Percentiles rank a stretch among this genome's conserved stretches.
Evolutionary conservation across 139 green algal species (phyloP).

Genomic region (Chlorella sp.): DNA sequence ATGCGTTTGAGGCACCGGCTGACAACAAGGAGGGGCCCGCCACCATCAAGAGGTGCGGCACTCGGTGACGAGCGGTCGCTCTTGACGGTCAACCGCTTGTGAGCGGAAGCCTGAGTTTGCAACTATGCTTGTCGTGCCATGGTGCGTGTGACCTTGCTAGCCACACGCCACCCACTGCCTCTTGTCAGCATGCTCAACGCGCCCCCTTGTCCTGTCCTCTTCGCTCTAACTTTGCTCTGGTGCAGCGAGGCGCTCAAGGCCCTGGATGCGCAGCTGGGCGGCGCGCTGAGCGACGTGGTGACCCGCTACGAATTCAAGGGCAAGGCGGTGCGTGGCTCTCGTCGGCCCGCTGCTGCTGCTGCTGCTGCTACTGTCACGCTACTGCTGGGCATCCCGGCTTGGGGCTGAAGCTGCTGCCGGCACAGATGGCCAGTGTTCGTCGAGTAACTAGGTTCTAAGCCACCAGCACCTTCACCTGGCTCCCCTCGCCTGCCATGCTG

Average conservation of each 20-base stretch:
- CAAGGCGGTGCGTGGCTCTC: constrained; percentile 44
- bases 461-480: background rate
- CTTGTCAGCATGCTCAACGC: no score
- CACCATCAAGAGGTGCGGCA: background rate
- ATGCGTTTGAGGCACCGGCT: constrained; percentile 53
- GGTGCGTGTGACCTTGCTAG: no score
- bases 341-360: background rate
- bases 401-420: background rate
- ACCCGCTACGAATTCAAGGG: constrained; percentile 75
- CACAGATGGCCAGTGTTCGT: no score
- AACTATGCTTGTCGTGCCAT: no score
- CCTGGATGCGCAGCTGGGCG: constrained; percentile 58
- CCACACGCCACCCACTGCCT: no score
- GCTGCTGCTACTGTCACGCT: background rate
- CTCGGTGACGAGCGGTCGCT: no score
- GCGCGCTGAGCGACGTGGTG: constrained; percentile 66
- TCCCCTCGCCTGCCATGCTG: background rate
- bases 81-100: no score
- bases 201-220: no score
- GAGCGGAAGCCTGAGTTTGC: no score
- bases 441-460: no score
- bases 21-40: background rate
- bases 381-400: background rate
- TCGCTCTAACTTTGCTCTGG: no score
- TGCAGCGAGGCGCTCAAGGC: constrained; percentile 47